Conservation (phyloP, 2,329 filamentous ascomycete species). For the Teratosphaeria zuluensis region DNA sequence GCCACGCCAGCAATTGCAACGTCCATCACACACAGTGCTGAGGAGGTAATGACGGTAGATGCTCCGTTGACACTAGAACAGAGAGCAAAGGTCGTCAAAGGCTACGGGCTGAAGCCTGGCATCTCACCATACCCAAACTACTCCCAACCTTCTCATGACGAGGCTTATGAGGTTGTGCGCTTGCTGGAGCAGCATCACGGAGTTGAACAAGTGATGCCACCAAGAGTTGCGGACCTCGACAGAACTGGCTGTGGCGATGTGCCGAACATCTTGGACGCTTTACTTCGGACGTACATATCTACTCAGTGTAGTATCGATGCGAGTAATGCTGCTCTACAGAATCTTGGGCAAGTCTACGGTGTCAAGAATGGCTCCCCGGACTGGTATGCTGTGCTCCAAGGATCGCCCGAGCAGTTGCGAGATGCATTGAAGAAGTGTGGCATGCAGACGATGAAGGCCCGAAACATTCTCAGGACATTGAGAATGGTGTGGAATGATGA, state of each 20-base stretch:
- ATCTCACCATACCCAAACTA: conserved; percentile 60
- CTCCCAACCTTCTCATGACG: conserved; percentile 52
- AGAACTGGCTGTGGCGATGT: conserved; percentile 63
- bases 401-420: conserved; percentile 50
- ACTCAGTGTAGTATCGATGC: conserved; percentile 51
- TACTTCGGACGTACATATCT: conserved; percentile 53
- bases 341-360: conserved; percentile 55
- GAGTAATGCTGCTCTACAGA: conserved; percentile 56
- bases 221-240: conserved; percentile 54
- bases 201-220: conserved; percentile 48
- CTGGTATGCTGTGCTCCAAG: conserved; percentile 60
- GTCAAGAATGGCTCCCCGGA: conserved; percentile 62
- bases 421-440: conserved; percentile 63
- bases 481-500: conserved; percentile 64
- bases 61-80: conserved; percentile 7
- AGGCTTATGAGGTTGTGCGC: conserved; percentile 59
- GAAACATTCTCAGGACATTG: conserved; percentile 64
- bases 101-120: conserved; percentile 38
- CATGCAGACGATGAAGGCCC: conserved; percentile 59
- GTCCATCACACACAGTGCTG: background rate
- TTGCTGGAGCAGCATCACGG: conserved; percentile 60
- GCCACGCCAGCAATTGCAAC: background rate
- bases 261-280: conserved; percentile 53
- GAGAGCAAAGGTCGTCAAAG: conserved; percentile 20
- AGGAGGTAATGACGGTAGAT: conserved; percentile 6